Conservation (phyloP, 1,139 yeast species). For the Lodderomyces parapsilosis region DNA sequence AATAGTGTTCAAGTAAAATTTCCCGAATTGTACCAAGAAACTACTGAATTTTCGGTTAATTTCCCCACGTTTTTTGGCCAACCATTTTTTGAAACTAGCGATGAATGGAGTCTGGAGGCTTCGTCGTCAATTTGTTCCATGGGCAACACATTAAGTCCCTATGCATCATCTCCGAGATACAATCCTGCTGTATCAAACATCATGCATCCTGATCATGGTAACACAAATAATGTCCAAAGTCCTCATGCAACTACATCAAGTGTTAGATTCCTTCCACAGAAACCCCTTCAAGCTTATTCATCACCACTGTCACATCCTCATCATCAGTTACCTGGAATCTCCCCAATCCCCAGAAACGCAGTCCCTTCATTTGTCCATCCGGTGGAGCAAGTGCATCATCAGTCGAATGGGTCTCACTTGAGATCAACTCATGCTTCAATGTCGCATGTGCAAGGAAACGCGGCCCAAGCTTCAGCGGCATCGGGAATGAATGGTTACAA, state of each 20-base stretch:
- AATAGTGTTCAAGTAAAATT: conserved; percentile 10
- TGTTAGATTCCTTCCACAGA: background rate
- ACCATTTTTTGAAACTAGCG: conserved; percentile 15
- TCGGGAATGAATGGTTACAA: conserved; percentile 9
- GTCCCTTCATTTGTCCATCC: background rate
- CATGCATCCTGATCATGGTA: conserved; percentile 17
- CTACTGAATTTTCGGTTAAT: conserved; percentile 10
- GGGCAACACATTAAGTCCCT: conserved; percentile 4
- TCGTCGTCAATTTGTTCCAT: background rate
- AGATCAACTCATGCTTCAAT: background rate
- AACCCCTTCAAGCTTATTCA: background rate
- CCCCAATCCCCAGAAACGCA: background rate
- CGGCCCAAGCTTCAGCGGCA: background rate
- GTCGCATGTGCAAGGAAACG: background rate
- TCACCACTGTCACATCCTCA: conserved; percentile 4
- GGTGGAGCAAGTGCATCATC: background rate
- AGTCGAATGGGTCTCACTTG: background rate
- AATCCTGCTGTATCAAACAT: conserved; percentile 27
- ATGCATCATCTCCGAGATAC: conserved; percentile 20
- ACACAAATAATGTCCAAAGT: background rate
- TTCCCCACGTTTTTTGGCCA: conserved; percentile 16
- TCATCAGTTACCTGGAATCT: background rate
- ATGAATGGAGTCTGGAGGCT: background rate
- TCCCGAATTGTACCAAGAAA: conserved; percentile 25
- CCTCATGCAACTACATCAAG: background rate